These are phyloP conservation scores for Neurospora sublineolata DNA, from an alignment of 495 filamentous ascomycete species.

Conservation along the genomic window DNA sequence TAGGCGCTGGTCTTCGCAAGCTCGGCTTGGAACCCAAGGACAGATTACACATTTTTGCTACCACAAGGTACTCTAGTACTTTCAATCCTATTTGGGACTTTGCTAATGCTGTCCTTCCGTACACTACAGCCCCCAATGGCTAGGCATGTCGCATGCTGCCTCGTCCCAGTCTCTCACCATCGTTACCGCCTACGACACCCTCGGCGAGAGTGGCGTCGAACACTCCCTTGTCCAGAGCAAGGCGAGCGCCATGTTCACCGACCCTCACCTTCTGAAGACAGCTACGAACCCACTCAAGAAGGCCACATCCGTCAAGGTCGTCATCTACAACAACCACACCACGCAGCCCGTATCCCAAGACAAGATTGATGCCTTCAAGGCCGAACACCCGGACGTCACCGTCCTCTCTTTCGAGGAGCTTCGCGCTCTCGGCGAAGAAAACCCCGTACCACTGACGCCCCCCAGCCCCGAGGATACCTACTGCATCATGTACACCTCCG, in stretches of 20 bases:
- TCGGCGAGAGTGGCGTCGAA: conserved; percentile 48
- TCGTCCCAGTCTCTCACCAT: conserved; percentile 89
- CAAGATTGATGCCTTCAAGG: conserved; percentile 32
- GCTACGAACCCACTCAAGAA: conserved; percentile 29
- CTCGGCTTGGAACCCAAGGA: conserved; percentile 41
- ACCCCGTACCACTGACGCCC: conserved; percentile 51
- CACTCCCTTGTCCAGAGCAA: conserved; percentile 50
- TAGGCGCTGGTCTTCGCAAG: conserved; percentile 47
- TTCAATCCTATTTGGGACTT: neutral
- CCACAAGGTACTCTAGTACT: too few relatives aligned
- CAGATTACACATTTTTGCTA: conserved; percentile 49
- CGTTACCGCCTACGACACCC: conserved; percentile 83
- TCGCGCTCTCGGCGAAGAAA: conserved; percentile 47
- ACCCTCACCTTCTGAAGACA: conserved; percentile 47
- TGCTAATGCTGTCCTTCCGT: conserved; percentile 3
- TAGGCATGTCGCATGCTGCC: conserved; percentile 49
- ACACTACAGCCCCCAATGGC: conserved; percentile 33
- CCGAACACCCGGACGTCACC: conserved; percentile 26
- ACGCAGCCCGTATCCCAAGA: conserved; percentile 27
- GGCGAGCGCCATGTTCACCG: conserved; percentile 49
- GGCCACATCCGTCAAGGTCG: conserved; percentile 27
- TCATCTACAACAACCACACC: conserved; percentile 35
- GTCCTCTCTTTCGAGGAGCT: conserved; percentile 35
- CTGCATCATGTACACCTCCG: conserved; percentile 94
- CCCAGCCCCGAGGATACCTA: conserved; percentile 60